Evolutionary conservation across 169 alveolate species (phyloP), one percentile per base, ranked within the genome.

Genomic region (Eimeria necatrix): DNA sequence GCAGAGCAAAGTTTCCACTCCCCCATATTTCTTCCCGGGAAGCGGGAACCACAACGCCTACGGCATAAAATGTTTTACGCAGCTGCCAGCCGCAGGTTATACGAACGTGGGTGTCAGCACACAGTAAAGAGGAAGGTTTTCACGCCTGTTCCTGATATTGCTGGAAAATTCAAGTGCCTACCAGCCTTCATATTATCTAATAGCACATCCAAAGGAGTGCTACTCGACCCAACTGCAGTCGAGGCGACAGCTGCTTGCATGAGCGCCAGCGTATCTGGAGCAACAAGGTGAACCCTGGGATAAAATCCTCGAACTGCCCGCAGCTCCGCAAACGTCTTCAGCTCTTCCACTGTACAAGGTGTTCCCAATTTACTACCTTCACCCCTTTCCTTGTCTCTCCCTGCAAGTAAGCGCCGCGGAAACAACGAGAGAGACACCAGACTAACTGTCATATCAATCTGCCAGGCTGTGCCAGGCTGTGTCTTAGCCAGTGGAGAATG

Each of bases 261-360:
- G 16, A 85, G 93, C 14, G 93, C 93, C 14, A 85, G 18, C 18
- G 93, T 85, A 16, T 85, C 93, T 6, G 93, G 93, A 2, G 93
- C 93, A 48, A 85, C 93, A 10, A 85, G 83, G 49, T 85, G 93
- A 64, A 85, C 51, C 73, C 93, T 60, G 51, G 93, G 93, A n/a
- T 85, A 85, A 48, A 85, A 85, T 22, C 93, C 93, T 85, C 93
- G 81, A 85, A 85, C 93, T 8, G 70, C 93, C n/a, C 93, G 80
- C n/a, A 85, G 93, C 24, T 85, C 93, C 61, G 93, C 76, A 85
- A 85, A 85, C 81, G 51, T 60, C 46, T 85, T 78, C 81, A 85
- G 61, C 52, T 61, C 73, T n/a, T 32, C 81, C 9, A 73, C 81
- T 24, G 93, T 85, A 9, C 61, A 53, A 16, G 81, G 81, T 41